phyloP scores from a whole-genome alignment of 768 basidiomycete genomes.

The Inosperma sp. region DNA sequence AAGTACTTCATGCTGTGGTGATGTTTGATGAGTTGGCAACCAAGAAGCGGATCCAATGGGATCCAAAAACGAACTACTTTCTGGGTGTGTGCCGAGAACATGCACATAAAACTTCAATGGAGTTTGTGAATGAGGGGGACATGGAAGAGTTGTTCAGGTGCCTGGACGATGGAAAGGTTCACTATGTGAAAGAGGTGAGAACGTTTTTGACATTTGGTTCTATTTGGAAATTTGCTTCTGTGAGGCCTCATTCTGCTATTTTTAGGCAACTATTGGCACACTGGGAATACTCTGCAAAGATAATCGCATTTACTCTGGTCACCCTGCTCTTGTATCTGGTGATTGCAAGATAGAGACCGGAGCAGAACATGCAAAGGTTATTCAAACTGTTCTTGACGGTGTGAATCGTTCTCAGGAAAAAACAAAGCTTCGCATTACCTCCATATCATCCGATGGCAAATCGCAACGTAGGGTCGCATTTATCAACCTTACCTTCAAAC shows the following conservation, averaged over 20 bases:
- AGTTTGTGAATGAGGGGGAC: conserved; percentile 21
- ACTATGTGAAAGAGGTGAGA: conserved; percentile 24
- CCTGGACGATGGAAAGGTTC: conserved; percentile 18
- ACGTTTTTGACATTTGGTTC: no score
- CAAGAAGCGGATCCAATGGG: conserved; percentile 26
- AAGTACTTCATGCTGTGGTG: conserved; percentile 17
- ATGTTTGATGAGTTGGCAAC: conserved; percentile 30
- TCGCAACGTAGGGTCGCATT: conserved; percentile 20
- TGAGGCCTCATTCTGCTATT: conserved; percentile 9
- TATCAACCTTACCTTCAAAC: conserved; percentile 16
- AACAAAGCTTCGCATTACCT: conserved; percentile 1
- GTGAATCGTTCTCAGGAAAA: not conserved
- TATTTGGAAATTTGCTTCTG: conserved; percentile 6
- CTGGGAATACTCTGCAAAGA: conserved; percentile 25
- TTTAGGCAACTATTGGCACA: conserved; percentile 27
- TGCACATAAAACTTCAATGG: conserved; percentile 12
- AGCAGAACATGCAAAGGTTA: not conserved
- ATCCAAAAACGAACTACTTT: conserved; percentile 23
- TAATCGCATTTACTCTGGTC: conserved; percentile 21
- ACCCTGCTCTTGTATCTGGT: conserved; percentile 2
- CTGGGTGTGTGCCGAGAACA: conserved; percentile 28
- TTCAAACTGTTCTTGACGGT: not conserved
- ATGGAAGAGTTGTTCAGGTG: conserved; percentile 23
- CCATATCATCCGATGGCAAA: conserved; percentile 25
- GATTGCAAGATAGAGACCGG: conserved; percentile 3